These are phyloP conservation scores for Chaetomium fimeti DNA, from an alignment of 495 filamentous ascomycete species.

Conservation along the genomic window DNA sequence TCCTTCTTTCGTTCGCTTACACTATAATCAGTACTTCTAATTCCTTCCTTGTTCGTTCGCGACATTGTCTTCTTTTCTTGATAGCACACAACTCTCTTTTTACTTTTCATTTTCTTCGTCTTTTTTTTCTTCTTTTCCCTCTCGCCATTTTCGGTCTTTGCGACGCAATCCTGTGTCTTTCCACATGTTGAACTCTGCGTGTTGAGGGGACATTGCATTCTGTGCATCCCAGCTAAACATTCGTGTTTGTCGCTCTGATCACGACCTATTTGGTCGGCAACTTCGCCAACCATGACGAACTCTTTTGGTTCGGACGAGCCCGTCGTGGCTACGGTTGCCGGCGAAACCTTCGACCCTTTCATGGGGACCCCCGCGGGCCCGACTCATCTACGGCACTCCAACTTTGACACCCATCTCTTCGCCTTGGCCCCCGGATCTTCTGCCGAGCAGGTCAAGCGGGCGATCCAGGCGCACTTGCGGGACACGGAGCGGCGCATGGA, in stretches of 20 bases:
- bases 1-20: slow-evolving; percentile 19
- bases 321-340: slow-evolving; percentile 26
- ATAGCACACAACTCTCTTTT: slow-evolving; percentile 8
- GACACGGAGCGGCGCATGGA: slow-evolving; percentile 90
- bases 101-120: slow-evolving; percentile 2
- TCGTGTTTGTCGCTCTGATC: slow-evolving; percentile 14
- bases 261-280: slow-evolving; percentile 17
- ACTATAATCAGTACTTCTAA: slow-evolving; percentile 21
- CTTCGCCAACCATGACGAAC: slow-evolving; percentile 33
- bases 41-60: slow-evolving; percentile 1
- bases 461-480: slow-evolving; percentile 83
- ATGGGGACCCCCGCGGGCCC: slow-evolving; percentile 44
- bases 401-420: slow-evolving; percentile 76
- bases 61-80: slow-evolving; percentile 16
- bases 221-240: slow-evolving; percentile 17
- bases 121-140: too few relatives aligned
- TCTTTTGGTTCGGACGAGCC: slow-evolving; percentile 36
- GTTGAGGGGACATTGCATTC: slow-evolving; percentile 21
- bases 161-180: slow-evolving; percentile 22
- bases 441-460: slow-evolving; percentile 80
- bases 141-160: slow-evolving; percentile 6
- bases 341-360: slow-evolving; percentile 55
- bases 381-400: slow-evolving; percentile 67
- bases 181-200: slow-evolving; percentile 24
- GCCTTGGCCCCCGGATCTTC: slow-evolving; percentile 73